Evolutionary conservation across 2,329 filamentous ascomycete species (phyloP).

Genomic region (Cephalotrichum gorgonifer): DNA sequence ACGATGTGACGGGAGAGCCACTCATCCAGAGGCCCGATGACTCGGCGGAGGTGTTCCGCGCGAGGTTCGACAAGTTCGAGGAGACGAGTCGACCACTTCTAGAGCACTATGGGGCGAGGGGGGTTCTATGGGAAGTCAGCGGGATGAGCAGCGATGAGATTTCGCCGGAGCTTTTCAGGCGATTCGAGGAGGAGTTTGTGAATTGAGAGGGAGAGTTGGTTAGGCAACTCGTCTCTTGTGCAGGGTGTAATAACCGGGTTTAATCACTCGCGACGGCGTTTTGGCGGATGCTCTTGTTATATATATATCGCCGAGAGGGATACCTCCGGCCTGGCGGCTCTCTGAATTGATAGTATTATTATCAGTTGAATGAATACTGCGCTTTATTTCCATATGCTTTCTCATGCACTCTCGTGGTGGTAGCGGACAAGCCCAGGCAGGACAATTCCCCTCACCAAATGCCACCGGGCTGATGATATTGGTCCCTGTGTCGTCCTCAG

Average conservation of each 20-base stretch:
- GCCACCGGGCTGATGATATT: no score
- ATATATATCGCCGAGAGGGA: no score
- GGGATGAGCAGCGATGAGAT: slow-evolving; percentile 94
- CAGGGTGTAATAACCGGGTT: background rate
- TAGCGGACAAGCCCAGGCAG: no score
- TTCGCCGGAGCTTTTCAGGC: slow-evolving; percentile 72
- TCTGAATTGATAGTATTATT: no score
- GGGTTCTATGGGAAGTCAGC: slow-evolving; percentile 76
- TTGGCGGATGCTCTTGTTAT: no score
- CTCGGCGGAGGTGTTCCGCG: slow-evolving; percentile 73
- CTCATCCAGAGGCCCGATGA: slow-evolving; percentile 80
- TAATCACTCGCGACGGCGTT: background rate
- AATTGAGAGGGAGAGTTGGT: background rate
- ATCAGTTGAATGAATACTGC: no score
- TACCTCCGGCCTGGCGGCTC: no score
- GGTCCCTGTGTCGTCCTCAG: no score
- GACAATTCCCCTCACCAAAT: no score
- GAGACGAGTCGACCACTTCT: slow-evolving; percentile 78
- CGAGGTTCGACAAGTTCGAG: slow-evolving; percentile 71
- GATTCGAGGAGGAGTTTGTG: slow-evolving; percentile 68
- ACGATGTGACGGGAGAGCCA: slow-evolving; percentile 84
- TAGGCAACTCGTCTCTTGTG: background rate
- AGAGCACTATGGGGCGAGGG: slow-evolving; percentile 78
- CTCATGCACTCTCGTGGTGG: no score
- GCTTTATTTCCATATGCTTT: no score